Evolutionary conservation across 306 rosid species (phyloP), one percentile per base, ranked within the genome.

Genomic region (Vigna reflexopilosa): DNA sequence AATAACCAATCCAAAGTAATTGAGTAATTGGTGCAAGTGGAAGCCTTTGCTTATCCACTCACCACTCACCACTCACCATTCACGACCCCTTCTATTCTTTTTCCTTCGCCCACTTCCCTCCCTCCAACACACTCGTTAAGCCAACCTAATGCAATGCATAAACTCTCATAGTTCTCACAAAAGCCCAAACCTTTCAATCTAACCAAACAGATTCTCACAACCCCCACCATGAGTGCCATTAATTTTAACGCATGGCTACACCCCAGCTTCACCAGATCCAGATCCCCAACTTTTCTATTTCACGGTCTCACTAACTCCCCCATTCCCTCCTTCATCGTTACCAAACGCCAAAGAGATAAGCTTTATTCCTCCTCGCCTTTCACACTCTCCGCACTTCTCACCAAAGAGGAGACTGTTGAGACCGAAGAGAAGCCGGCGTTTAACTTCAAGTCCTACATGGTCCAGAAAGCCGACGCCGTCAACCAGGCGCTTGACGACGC

Each of bases 401-500:
- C 96, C n/a, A 82, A 84, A 44, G 54, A 67, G 62, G 91, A 85
- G 15, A 49, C 85, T 1, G 16, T 89, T 0, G 80, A 52, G 20
- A 63, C 70, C 0, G 82, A 72, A 19, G 84, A 79, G 9, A 73
- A 77, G 32, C 75, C 92, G 58, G 14, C 16, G 11, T 85, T 89
- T 83, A 81, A 85, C 85, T 93, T 91, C 88, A 84, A 89, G 72
- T 47, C 80, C 32, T 91, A 89, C 80, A 84, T 93, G 87, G 30
- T 80, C 3, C 58, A 78, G 5, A 89, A 79, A 32, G 94, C 93
- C 0, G 66, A 26, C n/a, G 24, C 70, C 0, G 94, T 93, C 6
- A 89, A 91, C 79, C 71, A 75, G 16, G 97, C 97, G 26, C 40
- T 93, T 1, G 90, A 93, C 77, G 81, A 66, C 7, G 90, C 90